Base-by-base conservation (phyloP, 2,329 filamentous ascomycete species). In the Arthroderma sp. region DNA sequence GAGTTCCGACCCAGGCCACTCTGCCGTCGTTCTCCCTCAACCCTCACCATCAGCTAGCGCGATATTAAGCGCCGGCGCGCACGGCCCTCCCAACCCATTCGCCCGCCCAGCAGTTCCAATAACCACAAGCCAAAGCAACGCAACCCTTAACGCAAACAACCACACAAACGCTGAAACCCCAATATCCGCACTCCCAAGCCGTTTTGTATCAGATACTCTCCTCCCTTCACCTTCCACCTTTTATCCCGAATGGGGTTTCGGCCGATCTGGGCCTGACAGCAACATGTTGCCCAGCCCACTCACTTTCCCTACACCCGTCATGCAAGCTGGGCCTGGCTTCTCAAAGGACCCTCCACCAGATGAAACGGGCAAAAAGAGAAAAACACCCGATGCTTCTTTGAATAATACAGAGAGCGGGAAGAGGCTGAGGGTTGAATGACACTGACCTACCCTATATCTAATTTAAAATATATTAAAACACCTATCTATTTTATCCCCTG, bases 71-170 rank as follows among this genome's bases (percentile, higher is more conserved):
- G 91, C 91, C 0, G 91, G 91, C 36, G 89, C 91, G 6, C 83
- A 82, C 33, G 91, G 91, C 0, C 91, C 91, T 9, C 87, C 87
- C 2, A 98, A 98, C 61, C 91, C 91, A 0, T 98, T 96, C 62
- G 91, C 91, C 5, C 76, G 89, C 36, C 91, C 89, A 1, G 76
- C 81, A 28, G 86, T 84, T 4, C 85, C 87, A n/a, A 58, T 52
- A 10, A 48, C 59, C 38, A 54, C 55, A 34, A 51, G 58, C 6
- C 57, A 69, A 34, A 62, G 64, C 41, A 67, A 66, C 38, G 59
- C 59, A 31, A 64, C 68, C n/a, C 66, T 69, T 31, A 58, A 58
- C 29, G 36, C 34, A 6, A 36, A 29, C 40, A 60, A 48, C 44
- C 62, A 54, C 45, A 65, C 61, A 46, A 66, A 65, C 43, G 66